These are phyloP conservation scores for Lumnitzera racemosa DNA, from an alignment of 345 rosid genomes.

Conservation along the genomic window DNA sequence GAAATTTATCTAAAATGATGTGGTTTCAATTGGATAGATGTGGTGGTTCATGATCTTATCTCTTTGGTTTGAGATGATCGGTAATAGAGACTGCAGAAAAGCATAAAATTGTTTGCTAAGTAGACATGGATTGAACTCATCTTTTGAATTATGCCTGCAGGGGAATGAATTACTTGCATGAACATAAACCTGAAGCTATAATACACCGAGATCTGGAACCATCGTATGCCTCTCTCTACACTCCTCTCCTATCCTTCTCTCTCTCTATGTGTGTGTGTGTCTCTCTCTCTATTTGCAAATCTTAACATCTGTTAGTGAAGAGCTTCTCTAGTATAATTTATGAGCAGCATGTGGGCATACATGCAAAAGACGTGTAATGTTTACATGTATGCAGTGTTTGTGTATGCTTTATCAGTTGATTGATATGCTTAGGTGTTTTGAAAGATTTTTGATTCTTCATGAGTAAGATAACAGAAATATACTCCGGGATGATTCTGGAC, in stretches of 20 bases:
- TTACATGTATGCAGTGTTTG: slow-evolving; percentile 4
- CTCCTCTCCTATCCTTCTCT: not conserved
- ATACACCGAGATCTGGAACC: slow-evolving; percentile 83
- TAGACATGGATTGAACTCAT: not conserved
- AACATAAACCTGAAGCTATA: slow-evolving; percentile 75
- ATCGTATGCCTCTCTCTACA: slow-evolving; percentile 47
- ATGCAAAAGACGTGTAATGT: not conserved
- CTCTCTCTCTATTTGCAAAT: no score
- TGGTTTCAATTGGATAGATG: no score
- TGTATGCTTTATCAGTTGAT: slow-evolving; percentile 1
- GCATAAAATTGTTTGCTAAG: not conserved
- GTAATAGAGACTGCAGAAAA: no score
- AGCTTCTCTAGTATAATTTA: no score
- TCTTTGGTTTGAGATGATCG: no score
- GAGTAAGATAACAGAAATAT: slow-evolving; percentile 65
- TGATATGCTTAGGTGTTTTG: slow-evolving; percentile 17
- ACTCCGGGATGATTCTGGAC: slow-evolving; percentile 71
- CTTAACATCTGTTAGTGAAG: no score
- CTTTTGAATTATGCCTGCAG: slow-evolving; percentile 30
- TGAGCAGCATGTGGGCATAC: not conserved
- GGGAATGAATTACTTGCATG: slow-evolving; percentile 85
- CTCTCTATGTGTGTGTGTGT: no score
- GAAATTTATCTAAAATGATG: no score
- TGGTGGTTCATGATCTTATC: no score
- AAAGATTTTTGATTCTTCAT: slow-evolving; percentile 29